Evolutionary conservation across 2,329 filamentous ascomycete species (phyloP).

Genomic region (Fusarium sp.): DNA sequence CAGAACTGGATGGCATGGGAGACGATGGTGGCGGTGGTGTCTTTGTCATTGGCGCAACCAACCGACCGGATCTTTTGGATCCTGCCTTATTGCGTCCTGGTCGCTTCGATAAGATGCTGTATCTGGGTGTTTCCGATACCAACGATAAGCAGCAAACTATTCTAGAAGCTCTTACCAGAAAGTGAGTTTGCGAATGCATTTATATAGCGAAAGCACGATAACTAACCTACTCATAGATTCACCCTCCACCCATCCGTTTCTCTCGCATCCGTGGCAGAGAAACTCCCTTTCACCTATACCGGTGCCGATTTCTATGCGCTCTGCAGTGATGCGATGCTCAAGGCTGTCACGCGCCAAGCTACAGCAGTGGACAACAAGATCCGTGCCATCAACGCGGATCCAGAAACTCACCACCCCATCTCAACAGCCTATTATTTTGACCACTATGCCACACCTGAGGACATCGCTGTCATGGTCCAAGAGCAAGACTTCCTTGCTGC

Average conservation of each 20-base stretch:
- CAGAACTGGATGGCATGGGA: conserved; percentile 97
- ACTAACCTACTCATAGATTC: conserved; percentile 69
- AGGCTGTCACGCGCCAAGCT: conserved; percentile 93
- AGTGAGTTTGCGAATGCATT: conserved; percentile 67
- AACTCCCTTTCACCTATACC: conserved; percentile 93
- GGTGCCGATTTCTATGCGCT: conserved; percentile 97
- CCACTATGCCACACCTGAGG: conserved; percentile 83
- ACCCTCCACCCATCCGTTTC: conserved; percentile 83
- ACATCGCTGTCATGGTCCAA: conserved; percentile 87
- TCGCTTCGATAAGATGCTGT: conserved; percentile 98
- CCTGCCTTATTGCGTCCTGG: conserved; percentile 89
- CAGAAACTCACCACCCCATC: conserved; percentile 60
- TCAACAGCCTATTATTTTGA: conserved; percentile 97
- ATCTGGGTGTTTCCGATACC: conserved; percentile 94
- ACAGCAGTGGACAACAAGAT: conserved; percentile 86
- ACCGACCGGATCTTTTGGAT: conserved; percentile 91
- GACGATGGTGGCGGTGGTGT: conserved; percentile 87
- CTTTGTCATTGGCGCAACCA: conserved; percentile 97
- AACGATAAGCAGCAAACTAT: conserved; percentile 97
- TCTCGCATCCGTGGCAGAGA: conserved; percentile 76
- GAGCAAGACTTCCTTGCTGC: conserved; percentile 89
- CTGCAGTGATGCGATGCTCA: conserved; percentile 98
- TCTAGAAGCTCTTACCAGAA: conserved; percentile 91
- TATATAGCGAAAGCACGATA: not conserved
- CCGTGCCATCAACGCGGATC: conserved; percentile 69